Percentiles rank a stretch among this genome's conserved stretches.
Conservation (phyloP, 192 early-diverging fungal species). For the Entomortierella parvispora region DNA sequence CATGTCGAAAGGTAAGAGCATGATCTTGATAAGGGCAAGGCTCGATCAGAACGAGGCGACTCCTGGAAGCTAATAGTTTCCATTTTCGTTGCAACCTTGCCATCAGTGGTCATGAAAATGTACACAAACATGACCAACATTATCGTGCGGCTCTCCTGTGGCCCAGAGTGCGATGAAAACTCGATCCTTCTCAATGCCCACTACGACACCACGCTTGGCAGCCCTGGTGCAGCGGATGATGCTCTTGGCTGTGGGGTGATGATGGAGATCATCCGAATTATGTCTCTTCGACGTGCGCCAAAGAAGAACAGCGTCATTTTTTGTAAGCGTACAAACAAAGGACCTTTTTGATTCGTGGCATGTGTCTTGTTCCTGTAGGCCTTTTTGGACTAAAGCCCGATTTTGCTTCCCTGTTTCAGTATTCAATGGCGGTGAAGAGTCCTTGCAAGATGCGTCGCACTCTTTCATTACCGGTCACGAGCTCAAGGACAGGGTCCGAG, state of each 20-base stretch:
- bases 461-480: conserved; percentile 73
- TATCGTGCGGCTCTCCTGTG: conserved; percentile 73
- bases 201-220: conserved; percentile 71
- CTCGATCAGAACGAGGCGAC: neutral
- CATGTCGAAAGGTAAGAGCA: conserved; percentile 64
- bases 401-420: neutral
- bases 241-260: conserved; percentile 73
- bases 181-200: conserved; percentile 76
- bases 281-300: conserved; percentile 48
- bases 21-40: neutral
- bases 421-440: conserved; percentile 73
- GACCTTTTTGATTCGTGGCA: neutral
- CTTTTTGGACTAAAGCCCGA: too few species aligned
- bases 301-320: conserved; percentile 61
- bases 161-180: conserved; percentile 67
- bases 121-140: conserved; percentile 78
- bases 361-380: neutral
- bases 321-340: conserved; percentile 41
- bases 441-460: conserved; percentile 79
- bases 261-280: conserved; percentile 69
- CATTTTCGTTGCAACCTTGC: neutral
- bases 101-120: conserved; percentile 65
- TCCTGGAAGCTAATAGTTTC: too few species aligned
- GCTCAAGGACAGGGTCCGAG: conserved; percentile 58
- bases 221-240: conserved; percentile 70